Base-by-base conservation (phyloP, 2,329 filamentous ascomycete species). In the Talaromyces albobiverticillius region DNA sequence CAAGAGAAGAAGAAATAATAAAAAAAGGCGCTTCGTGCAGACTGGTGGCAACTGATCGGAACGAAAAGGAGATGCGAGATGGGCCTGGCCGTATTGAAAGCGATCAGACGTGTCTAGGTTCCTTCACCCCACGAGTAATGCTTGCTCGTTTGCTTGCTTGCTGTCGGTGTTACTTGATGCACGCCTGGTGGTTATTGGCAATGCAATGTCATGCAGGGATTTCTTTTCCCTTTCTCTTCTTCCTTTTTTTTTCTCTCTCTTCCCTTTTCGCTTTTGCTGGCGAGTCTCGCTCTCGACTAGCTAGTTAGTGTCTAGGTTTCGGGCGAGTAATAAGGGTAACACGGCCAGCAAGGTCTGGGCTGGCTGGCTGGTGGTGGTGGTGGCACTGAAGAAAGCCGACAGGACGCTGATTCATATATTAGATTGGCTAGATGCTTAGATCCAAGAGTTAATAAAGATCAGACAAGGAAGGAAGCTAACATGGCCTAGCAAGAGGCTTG, bases 191-290 rank as follows among this genome's bases (percentile, higher is more conserved):
- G 48, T 18, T 43, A 31, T 43, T 40, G 32, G 32, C 31, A 48
- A 38, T 38, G 47, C 25, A 45, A 34, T 51, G 48, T 40, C 36
- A n/a, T 43, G 48, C 48, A 51, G 38, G 18, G 41, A 29, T 42
- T 42, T 41, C 20, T 50, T 41, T 25, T 50, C 36, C 23, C 25
- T 23, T 38, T 23, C 31, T 36, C 34, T 36, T 29, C 31, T 14
- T 34, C 5, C 31, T 40, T 40, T 13, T 16, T 2, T 40, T 40
- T 22, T 40, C 18, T n/a, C 18, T 40, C 18, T 40, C 16, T 22
- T 18, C 18, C 3, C n/a, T 40, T 22, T n/a, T 4, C 8, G 10
- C 26, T 29, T 29, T 34, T 10, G 18, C 36, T 40, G 18, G 36
- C 18, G 36, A 40, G 6, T 40, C 20, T 40, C 11, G 16, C 4